A percentile compares a stretch with the other conserved stretches of the same genome.
phyloP scores from a whole-genome alignment of 176 grass and related monocot species.

The Thinopyrum elongatum region DNA sequence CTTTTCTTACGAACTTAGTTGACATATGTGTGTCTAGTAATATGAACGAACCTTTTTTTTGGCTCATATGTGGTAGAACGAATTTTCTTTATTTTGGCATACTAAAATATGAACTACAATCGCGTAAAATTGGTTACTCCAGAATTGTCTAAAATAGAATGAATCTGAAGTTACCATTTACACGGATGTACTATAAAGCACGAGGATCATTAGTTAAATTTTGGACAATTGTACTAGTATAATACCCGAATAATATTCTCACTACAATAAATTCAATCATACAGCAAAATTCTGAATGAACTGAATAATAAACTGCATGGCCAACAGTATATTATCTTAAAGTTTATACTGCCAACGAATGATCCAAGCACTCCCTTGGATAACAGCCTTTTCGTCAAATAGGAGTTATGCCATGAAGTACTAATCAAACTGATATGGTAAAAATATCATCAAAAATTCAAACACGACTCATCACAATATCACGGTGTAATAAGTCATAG shows the following conservation, averaged over 20 bases:
- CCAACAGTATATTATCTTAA: not conserved
- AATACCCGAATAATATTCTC: not conserved
- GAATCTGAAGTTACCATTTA: not conserved
- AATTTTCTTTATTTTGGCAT: no score
- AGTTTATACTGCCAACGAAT: not conserved
- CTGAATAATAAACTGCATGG: not conserved
- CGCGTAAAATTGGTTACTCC: not conserved
- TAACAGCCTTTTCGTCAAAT: not conserved
- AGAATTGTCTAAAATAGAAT: not conserved
- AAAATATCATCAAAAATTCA: not conserved
- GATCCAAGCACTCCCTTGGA: not conserved
- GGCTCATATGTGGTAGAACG: no score
- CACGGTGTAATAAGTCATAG: not conserved
- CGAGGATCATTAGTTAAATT: not conserved
- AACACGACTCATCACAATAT: not conserved
- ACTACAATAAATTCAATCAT: not conserved
- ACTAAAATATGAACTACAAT: no score
- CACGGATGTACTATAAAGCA: not conserved
- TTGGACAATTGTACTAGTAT: not conserved
- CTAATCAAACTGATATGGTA: no score
- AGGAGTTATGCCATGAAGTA: not conserved
- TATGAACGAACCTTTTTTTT: no score
- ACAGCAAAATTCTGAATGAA: not conserved
- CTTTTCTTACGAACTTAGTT: no score
- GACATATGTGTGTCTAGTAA: no score